Conservation (phyloP, 495 filamentous ascomycete species). For the Mytilinidion resinicola region DNA sequence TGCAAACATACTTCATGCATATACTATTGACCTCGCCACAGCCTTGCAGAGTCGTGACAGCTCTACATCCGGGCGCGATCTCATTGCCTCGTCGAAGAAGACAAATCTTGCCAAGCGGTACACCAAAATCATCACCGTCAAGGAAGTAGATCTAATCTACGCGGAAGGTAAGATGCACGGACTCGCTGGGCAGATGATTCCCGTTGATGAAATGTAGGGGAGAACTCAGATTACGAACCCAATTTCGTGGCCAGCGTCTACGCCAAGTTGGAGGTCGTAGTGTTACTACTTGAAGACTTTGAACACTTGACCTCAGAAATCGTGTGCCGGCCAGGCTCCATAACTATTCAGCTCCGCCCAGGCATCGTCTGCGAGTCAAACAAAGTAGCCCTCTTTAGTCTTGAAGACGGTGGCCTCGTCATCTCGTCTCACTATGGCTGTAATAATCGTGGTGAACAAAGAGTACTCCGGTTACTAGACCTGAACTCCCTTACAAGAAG, state of each 20-base stretch:
- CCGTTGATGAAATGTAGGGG: no score
- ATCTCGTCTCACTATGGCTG: neutral
- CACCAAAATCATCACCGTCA: no score
- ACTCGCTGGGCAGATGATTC: no score
- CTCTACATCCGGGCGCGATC: no score
- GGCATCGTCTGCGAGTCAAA: neutral
- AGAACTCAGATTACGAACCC: no score
- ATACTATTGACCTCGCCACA: no score
- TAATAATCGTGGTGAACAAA: neutral
- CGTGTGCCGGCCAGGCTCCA: neutral
- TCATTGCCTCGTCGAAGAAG: no score
- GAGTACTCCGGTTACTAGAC: neutral
- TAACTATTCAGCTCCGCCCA: neutral
- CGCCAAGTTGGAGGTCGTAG: neutral
- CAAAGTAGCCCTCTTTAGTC: neutral
- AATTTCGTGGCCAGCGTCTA: neutral
- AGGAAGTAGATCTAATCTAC: no score
- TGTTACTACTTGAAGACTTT: neutral
- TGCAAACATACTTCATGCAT: no score
- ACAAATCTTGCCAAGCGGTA: no score
- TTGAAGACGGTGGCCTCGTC: neutral
- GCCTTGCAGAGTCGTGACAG: no score
- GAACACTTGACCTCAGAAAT: neutral
- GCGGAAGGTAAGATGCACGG: no score
- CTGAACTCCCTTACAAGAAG: neutral